Evolutionary conservation across 129 eudicot species (phyloP).

Genomic region (Flaveria ramosissima): DNA sequence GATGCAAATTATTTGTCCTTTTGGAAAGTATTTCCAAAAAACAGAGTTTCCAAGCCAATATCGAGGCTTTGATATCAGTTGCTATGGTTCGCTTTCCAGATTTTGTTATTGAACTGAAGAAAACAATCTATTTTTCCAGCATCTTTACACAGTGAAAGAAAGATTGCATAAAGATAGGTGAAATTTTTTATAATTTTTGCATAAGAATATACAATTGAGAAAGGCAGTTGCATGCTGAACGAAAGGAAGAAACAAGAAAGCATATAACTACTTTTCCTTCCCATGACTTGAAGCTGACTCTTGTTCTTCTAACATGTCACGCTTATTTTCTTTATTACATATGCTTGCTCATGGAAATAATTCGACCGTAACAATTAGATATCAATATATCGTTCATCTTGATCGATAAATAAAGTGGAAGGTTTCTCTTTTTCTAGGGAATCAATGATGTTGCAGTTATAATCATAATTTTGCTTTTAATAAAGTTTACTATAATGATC

Average conservation of each 20-base stretch:
- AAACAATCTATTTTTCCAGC: no score
- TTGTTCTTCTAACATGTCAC: neutral
- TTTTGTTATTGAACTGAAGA: no score
- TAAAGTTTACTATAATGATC: neutral
- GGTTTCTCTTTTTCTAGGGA: neutral
- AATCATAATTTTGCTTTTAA: neutral
- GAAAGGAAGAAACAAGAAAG: neutral
- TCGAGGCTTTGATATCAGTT: no score
- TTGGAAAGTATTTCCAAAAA: no score
- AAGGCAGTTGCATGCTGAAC: neutral
- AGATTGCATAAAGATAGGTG: no score
- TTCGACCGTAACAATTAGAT: neutral
- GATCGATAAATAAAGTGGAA: neutral
- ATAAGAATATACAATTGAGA: neutral
- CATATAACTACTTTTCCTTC: neutral
- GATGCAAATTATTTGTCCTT: no score
- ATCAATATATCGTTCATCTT: conserved; percentile 15
- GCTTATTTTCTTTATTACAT: neutral
- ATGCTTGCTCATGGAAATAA: neutral
- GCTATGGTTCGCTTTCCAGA: no score
- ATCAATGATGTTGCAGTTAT: neutral
- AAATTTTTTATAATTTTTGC: no score
- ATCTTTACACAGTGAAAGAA: no score
- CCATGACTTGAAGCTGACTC: neutral
- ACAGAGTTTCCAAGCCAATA: no score